Conservation (phyloP, 2,329 filamentous ascomycete genomes). For the Xylaria sp. region DNA sequence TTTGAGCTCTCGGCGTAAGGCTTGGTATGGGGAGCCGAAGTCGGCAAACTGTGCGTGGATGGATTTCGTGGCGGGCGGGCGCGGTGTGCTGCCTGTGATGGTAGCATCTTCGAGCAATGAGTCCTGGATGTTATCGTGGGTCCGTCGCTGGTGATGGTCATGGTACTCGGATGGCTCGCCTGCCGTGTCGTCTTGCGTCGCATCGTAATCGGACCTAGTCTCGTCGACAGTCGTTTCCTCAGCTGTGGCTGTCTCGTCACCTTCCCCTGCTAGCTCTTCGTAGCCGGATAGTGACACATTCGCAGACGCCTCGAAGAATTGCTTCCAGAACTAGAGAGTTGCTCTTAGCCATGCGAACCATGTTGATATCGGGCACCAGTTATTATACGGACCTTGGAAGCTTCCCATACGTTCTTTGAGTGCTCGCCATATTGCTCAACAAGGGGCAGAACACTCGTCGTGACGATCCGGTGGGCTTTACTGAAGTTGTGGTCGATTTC, state of each 20-base stretch:
- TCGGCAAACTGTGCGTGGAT: slow-evolving; percentile 62
- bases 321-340: slow-evolving; percentile 88
- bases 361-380: slow-evolving; percentile 7
- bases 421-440: slow-evolving; percentile 96
- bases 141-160: slow-evolving; percentile 41
- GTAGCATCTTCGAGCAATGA: slow-evolving; percentile 73
- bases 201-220: slow-evolving; percentile 55
- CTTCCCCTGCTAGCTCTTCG: slow-evolving; percentile 78
- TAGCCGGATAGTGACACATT: slow-evolving; percentile 97
- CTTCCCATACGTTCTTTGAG: slow-evolving; percentile 94
- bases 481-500: slow-evolving; percentile 99
- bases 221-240: slow-evolving; percentile 67
- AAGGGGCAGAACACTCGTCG: slow-evolving; percentile 88
- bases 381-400: slow-evolving; percentile 75
- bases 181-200: slow-evolving; percentile 52
- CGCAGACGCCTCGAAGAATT: slow-evolving; percentile 98
- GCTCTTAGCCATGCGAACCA: slow-evolving; percentile 23
- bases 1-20: slow-evolving; percentile 73
- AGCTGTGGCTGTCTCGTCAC: slow-evolving; percentile 64
- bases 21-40: slow-evolving; percentile 81
- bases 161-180: slow-evolving; percentile 51
- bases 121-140: slow-evolving; percentile 64
- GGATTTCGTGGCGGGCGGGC: slow-evolving; percentile 62
- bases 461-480: slow-evolving; percentile 95
- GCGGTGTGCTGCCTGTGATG: slow-evolving; percentile 75